Evolutionary conservation across 768 basidiomycete species (phyloP).

Genomic region (Leccinum truebloodii): DNA sequence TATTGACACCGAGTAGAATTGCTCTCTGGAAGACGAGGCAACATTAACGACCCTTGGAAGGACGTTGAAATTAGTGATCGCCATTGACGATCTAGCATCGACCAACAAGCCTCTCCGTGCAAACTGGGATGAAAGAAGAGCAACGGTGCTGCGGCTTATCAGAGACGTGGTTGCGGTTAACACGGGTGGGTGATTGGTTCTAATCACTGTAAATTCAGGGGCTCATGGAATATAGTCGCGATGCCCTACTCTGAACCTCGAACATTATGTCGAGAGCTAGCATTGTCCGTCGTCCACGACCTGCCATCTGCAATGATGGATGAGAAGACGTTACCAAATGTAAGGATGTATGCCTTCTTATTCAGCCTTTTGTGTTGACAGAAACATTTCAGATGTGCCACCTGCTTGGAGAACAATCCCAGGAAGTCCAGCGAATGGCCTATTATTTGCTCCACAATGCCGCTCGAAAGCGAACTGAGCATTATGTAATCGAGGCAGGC

Average conservation of each 20-base stretch:
- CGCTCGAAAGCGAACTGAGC: conserved; percentile 73
- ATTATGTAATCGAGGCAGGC: conserved; percentile 84
- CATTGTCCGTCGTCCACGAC: conserved; percentile 67
- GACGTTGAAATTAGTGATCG: conserved; percentile 64
- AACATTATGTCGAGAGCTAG: conserved; percentile 64
- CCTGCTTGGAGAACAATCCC: conserved; percentile 64
- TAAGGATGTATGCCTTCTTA: conserved; percentile 27
- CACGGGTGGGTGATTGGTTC: conserved; percentile 44
- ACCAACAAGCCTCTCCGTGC: conserved; percentile 76
- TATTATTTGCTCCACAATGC: conserved; percentile 72
- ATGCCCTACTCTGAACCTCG: conserved; percentile 53
- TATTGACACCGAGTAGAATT: conserved; percentile 46
- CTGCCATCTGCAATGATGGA: conserved; percentile 63
- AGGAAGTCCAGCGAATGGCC: conserved; percentile 72
- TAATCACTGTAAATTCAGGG: background rate
- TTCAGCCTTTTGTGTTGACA: conserved; percentile 2
- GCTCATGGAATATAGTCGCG: conserved; percentile 8
- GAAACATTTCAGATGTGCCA: conserved; percentile 65
- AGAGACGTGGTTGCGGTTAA: conserved; percentile 57
- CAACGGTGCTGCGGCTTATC: conserved; percentile 55
- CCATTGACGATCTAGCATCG: conserved; percentile 65
- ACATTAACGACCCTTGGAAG: conserved; percentile 66
- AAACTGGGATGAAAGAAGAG: conserved; percentile 62
- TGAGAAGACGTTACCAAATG: conserved; percentile 64
- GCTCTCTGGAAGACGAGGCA: conserved; percentile 55